These are phyloP conservation scores for Chaetomium olivaceum DNA, from an alignment of 2,329 filamentous ascomycete species.

Conservation along the genomic window DNA sequence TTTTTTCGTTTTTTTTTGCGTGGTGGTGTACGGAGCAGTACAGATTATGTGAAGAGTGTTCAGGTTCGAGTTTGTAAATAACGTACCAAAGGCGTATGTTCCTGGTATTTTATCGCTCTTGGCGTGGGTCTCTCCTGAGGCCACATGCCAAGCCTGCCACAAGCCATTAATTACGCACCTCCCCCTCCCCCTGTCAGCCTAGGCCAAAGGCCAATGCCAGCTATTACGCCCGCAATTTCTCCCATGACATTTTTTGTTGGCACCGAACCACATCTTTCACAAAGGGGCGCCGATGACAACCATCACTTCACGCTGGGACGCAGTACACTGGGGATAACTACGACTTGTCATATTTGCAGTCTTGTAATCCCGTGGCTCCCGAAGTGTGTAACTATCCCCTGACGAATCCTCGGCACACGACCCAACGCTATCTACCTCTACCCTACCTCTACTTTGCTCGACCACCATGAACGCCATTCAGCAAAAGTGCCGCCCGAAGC, in stretches of 20 bases:
- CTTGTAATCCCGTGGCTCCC: background rate
- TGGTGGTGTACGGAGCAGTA: background rate
- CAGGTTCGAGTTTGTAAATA: too few relatives aligned
- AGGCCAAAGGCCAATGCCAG: conserved; percentile 19
- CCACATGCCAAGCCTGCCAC: background rate
- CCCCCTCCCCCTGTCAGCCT: conserved; percentile 14
- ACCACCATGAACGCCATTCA: conserved; percentile 63
- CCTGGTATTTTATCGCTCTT: background rate
- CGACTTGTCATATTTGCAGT: background rate
- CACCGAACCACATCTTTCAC: conserved; percentile 17
- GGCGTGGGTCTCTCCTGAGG: background rate
- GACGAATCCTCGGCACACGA: background rate
- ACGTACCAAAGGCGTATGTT: background rate
- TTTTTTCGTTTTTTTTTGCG: background rate
- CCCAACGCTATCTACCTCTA: background rate
- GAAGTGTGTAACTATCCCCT: background rate
- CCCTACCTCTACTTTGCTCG: background rate
- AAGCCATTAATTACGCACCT: conserved; percentile 3
- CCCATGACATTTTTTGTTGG: conserved; percentile 23
- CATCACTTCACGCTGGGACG: conserved; percentile 1
- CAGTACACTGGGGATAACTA: background rate
- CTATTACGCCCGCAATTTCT: conserved; percentile 24
- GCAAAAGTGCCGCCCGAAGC: conserved; percentile 81
- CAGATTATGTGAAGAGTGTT: too few relatives aligned
- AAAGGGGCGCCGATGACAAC: conserved; percentile 17